phyloP scores from a whole-genome alignment of 2,329 filamentous ascomycete species.

The Rutstroemia sydowiana region DNA sequence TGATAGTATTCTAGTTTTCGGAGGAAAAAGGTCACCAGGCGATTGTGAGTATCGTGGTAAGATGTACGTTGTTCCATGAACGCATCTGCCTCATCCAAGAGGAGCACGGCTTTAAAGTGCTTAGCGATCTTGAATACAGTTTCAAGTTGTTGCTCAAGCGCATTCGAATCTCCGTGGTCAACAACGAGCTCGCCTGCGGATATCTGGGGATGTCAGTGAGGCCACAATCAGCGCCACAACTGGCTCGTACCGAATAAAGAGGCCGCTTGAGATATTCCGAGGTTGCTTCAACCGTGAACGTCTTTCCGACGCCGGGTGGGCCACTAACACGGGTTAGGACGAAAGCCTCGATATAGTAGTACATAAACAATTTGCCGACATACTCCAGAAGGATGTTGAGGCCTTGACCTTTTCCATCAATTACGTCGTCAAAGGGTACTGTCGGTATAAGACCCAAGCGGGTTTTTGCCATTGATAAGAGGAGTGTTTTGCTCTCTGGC shows the following conservation, averaged over 20 bases:
- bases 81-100: slow-evolving; percentile 38
- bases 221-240: too few relatives aligned
- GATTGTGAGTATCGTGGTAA: neutral
- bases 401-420: neutral
- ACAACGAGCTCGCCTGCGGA: slow-evolving; percentile 13
- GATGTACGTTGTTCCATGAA: slow-evolving; percentile 34
- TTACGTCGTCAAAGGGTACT: too few relatives aligned
- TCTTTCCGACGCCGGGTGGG: neutral
- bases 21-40: neutral
- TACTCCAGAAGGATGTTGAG: neutral
- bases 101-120: slow-evolving; percentile 62
- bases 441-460: too few relatives aligned
- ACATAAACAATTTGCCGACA: too few relatives aligned
- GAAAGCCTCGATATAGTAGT: too few relatives aligned
- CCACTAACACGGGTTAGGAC: too few relatives aligned
- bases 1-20: slow-evolving; percentile 24
- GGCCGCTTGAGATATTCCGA: slow-evolving; percentile 12
- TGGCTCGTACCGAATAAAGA: slow-evolving; percentile 13
- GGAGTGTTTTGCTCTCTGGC: too few relatives aligned
- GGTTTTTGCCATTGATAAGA: too few relatives aligned
- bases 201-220: too few relatives aligned
- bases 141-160: slow-evolving; percentile 34
- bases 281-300: slow-evolving; percentile 10
- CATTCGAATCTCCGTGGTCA: slow-evolving; percentile 12
- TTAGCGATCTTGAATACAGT: slow-evolving; percentile 65